These are phyloP conservation scores for Euclidium syriacum DNA, from an alignment of 345 rosid species.

Conservation along the genomic window DNA sequence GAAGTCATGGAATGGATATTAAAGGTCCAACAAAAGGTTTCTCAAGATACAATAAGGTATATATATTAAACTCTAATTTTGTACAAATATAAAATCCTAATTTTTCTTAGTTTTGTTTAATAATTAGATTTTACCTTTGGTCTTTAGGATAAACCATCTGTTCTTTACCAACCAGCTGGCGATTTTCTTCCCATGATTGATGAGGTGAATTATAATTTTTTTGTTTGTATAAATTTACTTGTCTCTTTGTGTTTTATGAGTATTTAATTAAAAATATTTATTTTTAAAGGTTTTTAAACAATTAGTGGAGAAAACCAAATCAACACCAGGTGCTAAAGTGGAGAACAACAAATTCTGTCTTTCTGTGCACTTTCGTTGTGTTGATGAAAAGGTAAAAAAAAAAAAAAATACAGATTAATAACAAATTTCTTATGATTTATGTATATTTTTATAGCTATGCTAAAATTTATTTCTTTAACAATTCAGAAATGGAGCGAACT, in stretches of 20 bases:
- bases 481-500: constrained; percentile 74
- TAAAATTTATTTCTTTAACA: not conserved
- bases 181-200: constrained; percentile 90
- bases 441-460: not conserved
- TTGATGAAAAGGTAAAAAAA: constrained; percentile 61
- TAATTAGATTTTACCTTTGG: not conserved
- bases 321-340: constrained; percentile 70
- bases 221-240: not conserved
- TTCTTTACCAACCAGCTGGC: constrained; percentile 82
- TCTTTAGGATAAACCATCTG: constrained; percentile 43
- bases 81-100: constrained; percentile 23
- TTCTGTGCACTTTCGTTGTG: constrained; percentile 88
- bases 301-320: constrained; percentile 62
- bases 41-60: constrained; percentile 49
- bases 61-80: not conserved
- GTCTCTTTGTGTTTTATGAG: not conserved
- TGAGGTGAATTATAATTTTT: constrained; percentile 43
- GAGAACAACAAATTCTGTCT: constrained; percentile 94
- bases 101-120: not conserved
- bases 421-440: not conserved
- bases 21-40: constrained; percentile 70
- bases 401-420: not conserved
- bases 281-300: constrained; percentile 49
- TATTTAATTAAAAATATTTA: not conserved
- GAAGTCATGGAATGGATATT: constrained; percentile 99